A percentile compares a stretch with the other conserved stretches of the same genome.
Conservation (phyloP, 2,329 filamentous ascomycete genomes). For the Raffaelea ambrosiae region DNA sequence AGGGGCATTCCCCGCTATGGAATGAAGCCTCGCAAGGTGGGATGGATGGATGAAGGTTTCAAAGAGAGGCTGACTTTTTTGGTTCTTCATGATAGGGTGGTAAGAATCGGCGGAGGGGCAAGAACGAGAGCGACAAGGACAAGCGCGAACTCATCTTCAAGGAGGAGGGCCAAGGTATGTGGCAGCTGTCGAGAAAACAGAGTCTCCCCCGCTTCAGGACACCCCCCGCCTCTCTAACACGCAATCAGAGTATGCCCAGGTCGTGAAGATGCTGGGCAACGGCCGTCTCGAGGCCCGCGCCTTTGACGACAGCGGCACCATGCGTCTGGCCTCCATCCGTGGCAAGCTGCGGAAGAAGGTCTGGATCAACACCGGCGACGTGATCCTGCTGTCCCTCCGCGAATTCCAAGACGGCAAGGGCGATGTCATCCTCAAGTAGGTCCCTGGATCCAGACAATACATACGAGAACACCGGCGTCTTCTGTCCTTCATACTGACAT, state of each 20-base stretch:
- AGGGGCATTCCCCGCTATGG: too few relatives aligned
- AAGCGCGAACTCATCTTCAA: conserved; percentile 99
- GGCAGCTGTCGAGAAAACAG: too few relatives aligned
- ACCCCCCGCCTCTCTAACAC: neutral
- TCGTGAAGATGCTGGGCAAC: conserved; percentile 53
- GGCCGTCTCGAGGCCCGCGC: conserved; percentile 74
- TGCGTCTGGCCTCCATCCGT: conserved; percentile 60
- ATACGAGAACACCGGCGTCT: too few relatives aligned
- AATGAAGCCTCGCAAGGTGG: too few relatives aligned
- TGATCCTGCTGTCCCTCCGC: conserved; percentile 72
- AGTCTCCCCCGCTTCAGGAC: conserved; percentile 27
- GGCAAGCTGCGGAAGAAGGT: conserved; percentile 99
- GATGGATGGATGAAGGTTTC: too few relatives aligned
- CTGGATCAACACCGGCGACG: conserved; percentile 84
- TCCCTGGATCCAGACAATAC: neutral
- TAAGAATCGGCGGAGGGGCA: conserved; percentile 97
- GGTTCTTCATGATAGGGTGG: conserved; percentile 54
- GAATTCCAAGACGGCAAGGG: conserved; percentile 88
- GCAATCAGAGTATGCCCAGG: conserved; percentile 52
- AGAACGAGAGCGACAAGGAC: conserved; percentile 99
- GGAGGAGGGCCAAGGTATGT: conserved; percentile 91
- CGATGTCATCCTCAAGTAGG: conserved; percentile 80
- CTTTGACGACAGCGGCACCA: conserved; percentile 88
- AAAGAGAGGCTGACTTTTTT: conserved; percentile 1
- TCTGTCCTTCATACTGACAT: neutral